Base-by-base conservation (phyloP, 164 flowering plant species). In the Chimonanthus praecox region DNA sequence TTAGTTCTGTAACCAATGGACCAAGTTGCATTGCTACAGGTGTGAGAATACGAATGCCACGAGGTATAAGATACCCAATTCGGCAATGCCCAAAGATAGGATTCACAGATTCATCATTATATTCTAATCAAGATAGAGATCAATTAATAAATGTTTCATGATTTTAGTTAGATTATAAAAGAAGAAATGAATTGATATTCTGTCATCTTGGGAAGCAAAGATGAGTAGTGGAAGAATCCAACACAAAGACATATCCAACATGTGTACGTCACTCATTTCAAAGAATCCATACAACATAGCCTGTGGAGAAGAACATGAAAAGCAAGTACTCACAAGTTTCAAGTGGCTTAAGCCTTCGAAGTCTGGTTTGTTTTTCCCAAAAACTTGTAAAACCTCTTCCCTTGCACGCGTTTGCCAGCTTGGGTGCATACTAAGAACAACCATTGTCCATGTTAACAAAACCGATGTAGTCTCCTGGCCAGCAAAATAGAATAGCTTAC, bases 311-410 rank as follows among this genome's bases (percentile, higher is more conserved):
- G 10, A 10, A 0, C 60, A 10, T 54, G 60, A 54, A 54, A 54
- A 8, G n/a, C 5, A 54, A 54, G 20, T 18, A 72, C 80, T 78
- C 65, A 78, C 80, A 66, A 78, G 64, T 47, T 74, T 74, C 51
- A 78, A 69, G 49, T 71, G 58, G 54, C 51, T 70, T 33, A 78
- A 74, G 74, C 64, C 68, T 3, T 78, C 71, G 1, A 51, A 20
- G 46, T 49, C 68, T 51, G 80, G 80, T 54, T 18, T 65, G 33
- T 33, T 33, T 33, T 33, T 33, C 33, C 33, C 33, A 33, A 33
- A 33, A 33, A 33, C 33, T 1, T 33, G 33, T 33, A 33, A 33
- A 33, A 33, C 33, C 33, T 33, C 33, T 33, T 33, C 33, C 33
- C 33, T 58, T 18, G 73, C 73, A 8, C 16, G 63, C 13, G 46